phyloP scores from a whole-genome alignment of 192 early-diverging fungal species.

The Kickxella alabastrina region DNA sequence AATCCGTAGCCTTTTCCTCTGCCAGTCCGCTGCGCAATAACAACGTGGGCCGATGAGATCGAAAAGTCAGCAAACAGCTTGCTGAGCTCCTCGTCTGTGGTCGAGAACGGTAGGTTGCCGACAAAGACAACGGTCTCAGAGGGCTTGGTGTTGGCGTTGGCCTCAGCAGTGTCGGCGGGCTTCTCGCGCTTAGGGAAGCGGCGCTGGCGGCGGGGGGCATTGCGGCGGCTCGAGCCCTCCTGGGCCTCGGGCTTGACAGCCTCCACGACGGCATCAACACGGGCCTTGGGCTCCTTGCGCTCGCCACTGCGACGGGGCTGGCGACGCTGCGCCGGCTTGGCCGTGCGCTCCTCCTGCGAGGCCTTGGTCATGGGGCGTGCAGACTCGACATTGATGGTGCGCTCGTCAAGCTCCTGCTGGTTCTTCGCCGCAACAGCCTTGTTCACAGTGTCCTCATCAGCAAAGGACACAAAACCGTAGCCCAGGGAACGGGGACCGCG shows the following conservation, averaged over 20 bases:
- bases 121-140: constrained; percentile 68
- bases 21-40: constrained; percentile 59
- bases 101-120: constrained; percentile 74
- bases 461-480: constrained; percentile 91
- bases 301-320: constrained; percentile 7
- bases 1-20: constrained; percentile 95
- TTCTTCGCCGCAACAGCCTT: constrained; percentile 70
- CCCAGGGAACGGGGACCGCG: constrained; percentile 81
- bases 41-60: constrained; percentile 71
- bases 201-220: constrained; percentile 30
- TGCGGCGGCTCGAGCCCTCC: constrained; percentile 14
- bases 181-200: constrained; percentile 49
- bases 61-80: constrained; percentile 69
- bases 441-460: constrained; percentile 62
- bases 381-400: constrained; percentile 86
- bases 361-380: constrained; percentile 62
- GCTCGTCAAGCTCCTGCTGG: constrained; percentile 81
- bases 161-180: background rate
- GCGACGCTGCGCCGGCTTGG: constrained; percentile 16
- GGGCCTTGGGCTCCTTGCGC: background rate
- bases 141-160: constrained; percentile 10
- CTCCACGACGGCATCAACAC: constrained; percentile 27
- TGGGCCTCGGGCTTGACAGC: constrained; percentile 20
- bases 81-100: constrained; percentile 66
- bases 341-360: constrained; percentile 22